Conservation (phyloP, 805 yeast species). For the Kazachstania bromeliacearum region DNA sequence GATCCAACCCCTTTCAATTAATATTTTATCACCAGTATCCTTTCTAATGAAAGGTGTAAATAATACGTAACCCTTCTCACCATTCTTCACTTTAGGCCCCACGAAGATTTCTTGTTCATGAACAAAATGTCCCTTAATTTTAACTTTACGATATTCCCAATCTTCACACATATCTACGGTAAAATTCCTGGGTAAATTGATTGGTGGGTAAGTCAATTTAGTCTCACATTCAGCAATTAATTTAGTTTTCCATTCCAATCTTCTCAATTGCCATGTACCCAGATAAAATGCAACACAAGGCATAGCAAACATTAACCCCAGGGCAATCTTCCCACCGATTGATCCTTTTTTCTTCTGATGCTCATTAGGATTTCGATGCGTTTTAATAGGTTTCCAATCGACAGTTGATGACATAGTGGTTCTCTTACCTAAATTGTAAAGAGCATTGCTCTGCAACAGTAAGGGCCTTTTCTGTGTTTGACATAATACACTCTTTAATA, state of each 20-base stretch:
- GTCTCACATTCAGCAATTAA: slow-evolving; percentile 79
- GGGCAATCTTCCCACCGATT: slow-evolving; percentile 26
- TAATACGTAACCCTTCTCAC: slow-evolving; percentile 64
- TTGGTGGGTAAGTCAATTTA: slow-evolving; percentile 61
- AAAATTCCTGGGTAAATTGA: slow-evolving; percentile 58
- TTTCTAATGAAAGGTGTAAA: slow-evolving; percentile 74
- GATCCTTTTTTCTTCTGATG: slow-evolving; percentile 8
- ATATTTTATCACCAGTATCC: slow-evolving; percentile 49
- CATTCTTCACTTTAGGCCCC: slow-evolving; percentile 77
- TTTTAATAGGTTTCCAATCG: slow-evolving; percentile 76
- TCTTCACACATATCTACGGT: slow-evolving; percentile 58
- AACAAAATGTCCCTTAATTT: slow-evolving; percentile 67
- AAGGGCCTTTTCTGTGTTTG: too few relatives aligned
- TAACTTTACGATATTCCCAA: slow-evolving; percentile 74
- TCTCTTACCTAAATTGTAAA: slow-evolving; percentile 9
- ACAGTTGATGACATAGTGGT: slow-evolving; percentile 56
- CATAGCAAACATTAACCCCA: slow-evolving; percentile 49
- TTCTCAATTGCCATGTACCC: slow-evolving; percentile 87
- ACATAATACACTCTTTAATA: too few relatives aligned
- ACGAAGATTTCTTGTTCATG: slow-evolving; percentile 83
- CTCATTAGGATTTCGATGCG: slow-evolving; percentile 33
- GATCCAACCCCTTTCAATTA: slow-evolving; percentile 91
- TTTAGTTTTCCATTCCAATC: slow-evolving; percentile 81
- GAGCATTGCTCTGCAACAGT: background rate
- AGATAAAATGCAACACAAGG: slow-evolving; percentile 78